Conservation (phyloP, 139 green algal species). For the Volvox reticuliferus region DNA sequence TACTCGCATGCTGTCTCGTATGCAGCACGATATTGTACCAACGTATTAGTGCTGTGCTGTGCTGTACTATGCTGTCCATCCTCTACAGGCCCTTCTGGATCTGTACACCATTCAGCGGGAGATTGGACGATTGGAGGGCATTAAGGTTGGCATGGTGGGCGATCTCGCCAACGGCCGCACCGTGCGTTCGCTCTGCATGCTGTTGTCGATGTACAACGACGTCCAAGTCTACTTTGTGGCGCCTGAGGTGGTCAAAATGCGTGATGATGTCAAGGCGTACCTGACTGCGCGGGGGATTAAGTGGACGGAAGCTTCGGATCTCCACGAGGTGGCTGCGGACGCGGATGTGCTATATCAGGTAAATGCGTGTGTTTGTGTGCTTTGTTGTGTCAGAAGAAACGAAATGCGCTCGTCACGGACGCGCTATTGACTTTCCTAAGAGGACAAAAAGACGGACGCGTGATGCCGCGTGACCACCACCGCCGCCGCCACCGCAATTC, state of each 20-base stretch:
- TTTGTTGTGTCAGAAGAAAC: too few species aligned
- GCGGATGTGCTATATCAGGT: constrained; percentile 91
- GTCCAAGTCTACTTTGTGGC: constrained; percentile 96
- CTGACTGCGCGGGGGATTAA: constrained; percentile 76
- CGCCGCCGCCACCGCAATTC: too few species aligned
- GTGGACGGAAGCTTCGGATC: constrained; percentile 79
- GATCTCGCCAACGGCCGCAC: constrained; percentile 98
- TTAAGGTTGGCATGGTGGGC: constrained; percentile 95
- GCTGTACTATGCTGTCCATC: too few species aligned
- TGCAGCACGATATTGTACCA: too few species aligned
- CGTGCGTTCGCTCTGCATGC: constrained; percentile 78
- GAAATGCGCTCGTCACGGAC: too few species aligned
- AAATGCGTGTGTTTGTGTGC: neutral
- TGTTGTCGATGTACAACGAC: constrained; percentile 91
- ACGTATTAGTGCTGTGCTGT: too few species aligned
- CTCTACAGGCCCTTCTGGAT: constrained; percentile 90
- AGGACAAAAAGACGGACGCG: too few species aligned
- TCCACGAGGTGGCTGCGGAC: constrained; percentile 65
- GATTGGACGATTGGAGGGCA: constrained; percentile 89
- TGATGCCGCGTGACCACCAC: too few species aligned
- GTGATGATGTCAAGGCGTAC: constrained; percentile 95
- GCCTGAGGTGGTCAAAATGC: constrained; percentile 93
- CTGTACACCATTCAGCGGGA: constrained; percentile 98
- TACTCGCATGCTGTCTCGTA: too few species aligned
- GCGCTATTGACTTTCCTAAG: too few species aligned